Evolutionary conservation across 768 basidiomycete genomes (phyloP), one percentile per base, ranked within the genome.

Genomic region (Lactifluus hygrophoroides): DNA sequence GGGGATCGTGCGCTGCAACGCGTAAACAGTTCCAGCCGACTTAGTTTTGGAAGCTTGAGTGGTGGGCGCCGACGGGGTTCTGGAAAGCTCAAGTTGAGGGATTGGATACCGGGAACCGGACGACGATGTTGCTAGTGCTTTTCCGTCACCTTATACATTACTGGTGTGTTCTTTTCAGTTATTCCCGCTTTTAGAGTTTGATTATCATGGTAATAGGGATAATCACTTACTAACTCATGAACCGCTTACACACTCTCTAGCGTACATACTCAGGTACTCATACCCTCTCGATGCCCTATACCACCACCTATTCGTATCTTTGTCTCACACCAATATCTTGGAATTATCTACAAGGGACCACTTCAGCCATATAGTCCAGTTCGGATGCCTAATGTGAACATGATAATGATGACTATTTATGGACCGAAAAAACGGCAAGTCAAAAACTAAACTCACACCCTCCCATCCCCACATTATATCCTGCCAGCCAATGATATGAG

Each of bases 1-100:
- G 96, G 96, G 9, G 96, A 97, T 70, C 80, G 96, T 58, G 89
- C 93, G 23, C 76, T 98, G 32, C 80, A 93, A 56, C 80, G 95
- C 66, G 91, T 97, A 32, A 93, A 87, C 61, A 91, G 89, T 69
- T 88, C 88, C n/a, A 91, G 89, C 66, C 83, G 89, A 56, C 74
- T 94, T 66, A 91, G 90, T 69, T 90, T 91, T 69, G 89, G 88
- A 16, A 90, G 88, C 67, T 73, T 89, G 51, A 88, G 85, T 67
- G 82, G 79, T n/a, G 73, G 79, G 45, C 82, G 85, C 49, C 77
- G 77, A 65, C 81, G 79, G 62, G 73, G 70, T 38, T 71, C 79
- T n/a, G 77, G 83, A 56, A 86, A 77, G 68, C 69, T 88, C 49
- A 82, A 77, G 69, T 69, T 82, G 60, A 80, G 78, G 67, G 75